Base-by-base conservation (phyloP, 345 rosid species). In the Citrus mangshanensis region DNA sequence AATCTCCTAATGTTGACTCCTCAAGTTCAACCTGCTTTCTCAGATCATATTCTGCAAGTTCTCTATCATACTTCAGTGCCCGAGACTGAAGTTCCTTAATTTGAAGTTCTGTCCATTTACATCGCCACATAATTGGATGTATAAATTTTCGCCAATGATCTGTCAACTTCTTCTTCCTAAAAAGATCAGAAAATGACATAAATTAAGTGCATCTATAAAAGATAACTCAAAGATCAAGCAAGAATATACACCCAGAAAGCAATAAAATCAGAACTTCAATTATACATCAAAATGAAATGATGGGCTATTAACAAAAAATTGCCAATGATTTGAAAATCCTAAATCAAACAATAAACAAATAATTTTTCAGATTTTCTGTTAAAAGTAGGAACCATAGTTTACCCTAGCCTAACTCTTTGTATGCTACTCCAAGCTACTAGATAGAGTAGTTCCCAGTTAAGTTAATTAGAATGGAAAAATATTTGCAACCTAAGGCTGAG, bases 81-180 rank as follows among this genome's bases (percentile, higher is more conserved):
- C 79, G 94, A 35, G 85, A 81, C 80, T 88, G 82, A 56, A 90
- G 22, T 65, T 92, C 88, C 81, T 73, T 92, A 62, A 90, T 82
- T 74, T 83, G 92, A 77, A 93, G 85, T 75, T 95, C 98, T 56
- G 88, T 67, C 98, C 97, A 88, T 88, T 91, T 91, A 81, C 93
- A 92, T 2, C 92, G 87, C 98, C 97, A 95, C 88, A 63, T 83
- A 55, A 93, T 79, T 73, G 98, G 98, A 72, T 77, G 92, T 81
- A 92, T 81, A 78, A 86, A 92, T 83, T 78, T 89, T 84, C 84
- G 85, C 97, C 98, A 95, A 22, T 91, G 98, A 87, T 92, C 92
- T 8, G 93, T 88, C 88, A 92, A 56, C 91, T 85, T 93, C 82
- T 80, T 93, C 88, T 93, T 96, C 83, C 95, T 89, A 76, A 21